Percentiles rank a stretch among this genome's conserved stretches.
Evolutionary conservation across 371 early-diverging fungal genomes (phyloP).

Genomic region (Amoeboaphelidium protococcarum): DNA sequence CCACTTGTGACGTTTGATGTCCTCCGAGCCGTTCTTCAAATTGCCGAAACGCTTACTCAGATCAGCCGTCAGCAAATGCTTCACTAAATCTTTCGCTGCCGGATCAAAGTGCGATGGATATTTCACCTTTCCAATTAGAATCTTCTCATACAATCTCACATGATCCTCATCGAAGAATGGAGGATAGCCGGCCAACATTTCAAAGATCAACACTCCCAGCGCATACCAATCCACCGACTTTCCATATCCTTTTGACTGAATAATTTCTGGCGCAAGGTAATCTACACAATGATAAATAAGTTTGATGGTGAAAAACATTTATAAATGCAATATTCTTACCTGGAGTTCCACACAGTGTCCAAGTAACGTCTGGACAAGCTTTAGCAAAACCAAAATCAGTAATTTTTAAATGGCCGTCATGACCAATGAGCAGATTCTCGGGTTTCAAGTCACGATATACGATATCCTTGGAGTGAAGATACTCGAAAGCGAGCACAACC

Average conservation of each 20-base stretch:
- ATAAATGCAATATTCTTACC: slow-evolving; percentile 6
- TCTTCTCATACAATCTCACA: background rate
- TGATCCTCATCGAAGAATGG: slow-evolving; percentile 2
- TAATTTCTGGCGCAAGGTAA: slow-evolving; percentile 11
- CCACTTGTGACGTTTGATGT: slow-evolving; percentile 9
- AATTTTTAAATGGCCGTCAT: slow-evolving; percentile 14
- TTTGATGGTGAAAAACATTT: slow-evolving; percentile 11
- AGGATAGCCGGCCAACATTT: slow-evolving; percentile 10
- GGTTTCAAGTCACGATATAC: slow-evolving; percentile 36
- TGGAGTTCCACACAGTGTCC: slow-evolving; percentile 18
- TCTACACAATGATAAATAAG: slow-evolving; percentile 13
- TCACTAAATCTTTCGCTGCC: background rate
- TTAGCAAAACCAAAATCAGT: slow-evolving; percentile 20
- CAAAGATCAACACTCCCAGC: slow-evolving; percentile 13
- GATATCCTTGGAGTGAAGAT: slow-evolving; percentile 48
- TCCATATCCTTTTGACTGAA: background rate
- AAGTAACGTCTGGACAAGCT: slow-evolving; percentile 3
- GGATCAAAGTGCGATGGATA: background rate
- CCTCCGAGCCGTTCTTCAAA: slow-evolving; percentile 2
- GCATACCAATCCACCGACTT: slow-evolving; percentile 14
- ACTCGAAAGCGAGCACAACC: slow-evolving; percentile 53
- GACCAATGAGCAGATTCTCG: slow-evolving; percentile 16
- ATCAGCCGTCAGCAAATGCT: background rate
- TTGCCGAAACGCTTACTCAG: background rate
- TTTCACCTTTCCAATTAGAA: background rate